Conservation (phyloP, 2,329 filamentous ascomycete species). For the Exophiala sideris region DNA sequence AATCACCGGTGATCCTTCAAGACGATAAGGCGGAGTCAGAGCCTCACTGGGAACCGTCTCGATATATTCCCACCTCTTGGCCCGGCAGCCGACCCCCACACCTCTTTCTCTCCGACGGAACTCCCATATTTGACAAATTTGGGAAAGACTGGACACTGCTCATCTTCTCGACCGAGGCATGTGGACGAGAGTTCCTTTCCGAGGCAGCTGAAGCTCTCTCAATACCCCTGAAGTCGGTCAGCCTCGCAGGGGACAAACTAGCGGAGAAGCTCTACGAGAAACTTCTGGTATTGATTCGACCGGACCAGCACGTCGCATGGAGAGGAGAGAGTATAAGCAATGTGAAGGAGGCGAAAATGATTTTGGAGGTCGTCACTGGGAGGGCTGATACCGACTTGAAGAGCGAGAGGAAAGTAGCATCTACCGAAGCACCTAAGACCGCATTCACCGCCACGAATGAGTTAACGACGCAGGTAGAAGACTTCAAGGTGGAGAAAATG, state of each 20-base stretch:
- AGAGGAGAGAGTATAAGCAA: conserved; percentile 4
- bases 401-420: too few species aligned
- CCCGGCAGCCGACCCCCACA: conserved; percentile 13
- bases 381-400: too few species aligned
- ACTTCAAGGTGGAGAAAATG: conserved; percentile 10
- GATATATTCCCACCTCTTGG: conserved; percentile 12
- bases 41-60: conserved; percentile 5
- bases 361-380: conserved; percentile 23
- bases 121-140: conserved; percentile 16
- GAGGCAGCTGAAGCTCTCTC: not conserved
- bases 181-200: not conserved
- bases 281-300: conserved; percentile 15
- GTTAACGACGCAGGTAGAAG: conserved; percentile 2
- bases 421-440: not conserved
- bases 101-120: conserved; percentile 14
- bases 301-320: conserved; percentile 19
- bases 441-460: conserved; percentile 9
- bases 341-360: not conserved
- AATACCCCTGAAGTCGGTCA: conserved; percentile 5
- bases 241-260: conserved; percentile 2
- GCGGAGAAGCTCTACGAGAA: conserved; percentile 13
- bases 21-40: not conserved
- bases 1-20: conserved; percentile 22
- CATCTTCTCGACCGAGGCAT: not conserved
- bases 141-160: conserved; percentile 14